These are phyloP conservation scores for Wickerhamiella alocasiicola DNA, from an alignment of 805 yeast genomes.

Conservation along the genomic window DNA sequence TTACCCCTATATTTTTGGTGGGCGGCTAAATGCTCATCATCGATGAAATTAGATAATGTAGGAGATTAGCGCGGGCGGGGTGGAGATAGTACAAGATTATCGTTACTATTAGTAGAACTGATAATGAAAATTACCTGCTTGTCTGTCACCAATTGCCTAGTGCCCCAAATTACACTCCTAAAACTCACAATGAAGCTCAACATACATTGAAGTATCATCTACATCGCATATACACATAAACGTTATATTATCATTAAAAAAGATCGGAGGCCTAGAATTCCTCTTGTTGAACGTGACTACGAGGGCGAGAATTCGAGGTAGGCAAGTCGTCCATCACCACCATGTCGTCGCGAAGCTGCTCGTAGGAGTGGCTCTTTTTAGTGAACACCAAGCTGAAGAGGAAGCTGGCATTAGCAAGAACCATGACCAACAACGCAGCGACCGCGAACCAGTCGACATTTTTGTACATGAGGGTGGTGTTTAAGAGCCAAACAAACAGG, in stretches of 20 bases:
- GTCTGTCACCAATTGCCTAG: too few species aligned
- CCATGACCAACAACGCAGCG: background rate
- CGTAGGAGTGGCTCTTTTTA: constrained; percentile 5
- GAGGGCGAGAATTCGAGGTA: constrained; percentile 7
- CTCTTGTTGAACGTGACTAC: constrained; percentile 8
- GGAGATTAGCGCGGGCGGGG: too few species aligned
- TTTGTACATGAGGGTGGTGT: constrained; percentile 6
- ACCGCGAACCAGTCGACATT: constrained; percentile 9
- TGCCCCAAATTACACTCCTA: too few species aligned
- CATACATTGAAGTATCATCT: too few species aligned
- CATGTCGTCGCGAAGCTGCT: constrained; percentile 4
- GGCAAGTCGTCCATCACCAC: constrained; percentile 7
- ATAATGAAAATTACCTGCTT: too few species aligned
- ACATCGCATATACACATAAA: background rate
- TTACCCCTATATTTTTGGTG: too few species aligned
- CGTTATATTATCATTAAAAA: too few species aligned
- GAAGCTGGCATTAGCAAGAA: background rate
- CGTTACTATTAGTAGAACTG: too few species aligned
- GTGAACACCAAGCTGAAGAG: background rate
- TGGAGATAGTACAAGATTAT: too few species aligned
- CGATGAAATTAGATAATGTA: too few species aligned
- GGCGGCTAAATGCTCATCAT: too few species aligned
- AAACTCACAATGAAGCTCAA: background rate
- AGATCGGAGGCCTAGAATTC: background rate
- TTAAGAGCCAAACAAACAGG: constrained; percentile 2